Evolutionary conservation across 2,329 filamentous ascomycete genomes (phyloP).

Genomic region (Stachybotrys chartarum): DNA sequence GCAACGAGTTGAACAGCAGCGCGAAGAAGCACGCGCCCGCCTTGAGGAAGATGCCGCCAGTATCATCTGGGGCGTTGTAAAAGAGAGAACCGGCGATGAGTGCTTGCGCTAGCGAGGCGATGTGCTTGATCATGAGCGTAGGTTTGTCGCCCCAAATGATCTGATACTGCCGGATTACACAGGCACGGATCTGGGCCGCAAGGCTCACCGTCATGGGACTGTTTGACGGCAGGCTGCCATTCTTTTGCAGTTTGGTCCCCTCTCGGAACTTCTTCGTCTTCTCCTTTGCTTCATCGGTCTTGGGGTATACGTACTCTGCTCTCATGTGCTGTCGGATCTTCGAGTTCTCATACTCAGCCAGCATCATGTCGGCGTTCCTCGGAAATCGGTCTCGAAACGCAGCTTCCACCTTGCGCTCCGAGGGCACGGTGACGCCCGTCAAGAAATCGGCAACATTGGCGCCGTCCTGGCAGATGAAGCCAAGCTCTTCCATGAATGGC

Average conservation of each 20-base stretch:
- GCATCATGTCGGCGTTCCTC: constrained; percentile 35
- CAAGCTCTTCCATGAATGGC: constrained; percentile 57
- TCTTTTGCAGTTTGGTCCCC: constrained; percentile 45
- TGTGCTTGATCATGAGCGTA: constrained; percentile 56
- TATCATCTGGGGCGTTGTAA: constrained; percentile 53
- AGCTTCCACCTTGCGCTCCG: constrained; percentile 54
- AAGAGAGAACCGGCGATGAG: constrained; percentile 61
- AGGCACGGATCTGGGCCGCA: constrained; percentile 45
- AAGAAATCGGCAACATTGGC: constrained; percentile 60
- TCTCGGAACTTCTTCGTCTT: constrained; percentile 47
- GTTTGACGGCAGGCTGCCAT: constrained; percentile 41
- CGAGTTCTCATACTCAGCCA: constrained; percentile 43
- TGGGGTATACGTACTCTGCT: constrained; percentile 50
- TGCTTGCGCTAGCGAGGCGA: constrained; percentile 49
- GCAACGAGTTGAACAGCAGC: constrained; percentile 53
- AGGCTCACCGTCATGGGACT: constrained; percentile 53
- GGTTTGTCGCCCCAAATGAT: constrained; percentile 59
- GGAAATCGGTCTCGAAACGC: constrained; percentile 35
- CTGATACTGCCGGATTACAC: constrained; percentile 54
- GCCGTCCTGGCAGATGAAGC: constrained; percentile 54
- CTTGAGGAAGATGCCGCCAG: constrained; percentile 56
- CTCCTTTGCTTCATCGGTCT: constrained; percentile 36
- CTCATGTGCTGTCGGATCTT: constrained; percentile 42
- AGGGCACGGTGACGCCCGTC: constrained; percentile 59
- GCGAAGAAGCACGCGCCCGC: constrained; percentile 58